These are phyloP conservation scores for Plasmodium knowlesi DNA, from an alignment of 169 alveolate genomes.

Conservation along the genomic window DNA sequence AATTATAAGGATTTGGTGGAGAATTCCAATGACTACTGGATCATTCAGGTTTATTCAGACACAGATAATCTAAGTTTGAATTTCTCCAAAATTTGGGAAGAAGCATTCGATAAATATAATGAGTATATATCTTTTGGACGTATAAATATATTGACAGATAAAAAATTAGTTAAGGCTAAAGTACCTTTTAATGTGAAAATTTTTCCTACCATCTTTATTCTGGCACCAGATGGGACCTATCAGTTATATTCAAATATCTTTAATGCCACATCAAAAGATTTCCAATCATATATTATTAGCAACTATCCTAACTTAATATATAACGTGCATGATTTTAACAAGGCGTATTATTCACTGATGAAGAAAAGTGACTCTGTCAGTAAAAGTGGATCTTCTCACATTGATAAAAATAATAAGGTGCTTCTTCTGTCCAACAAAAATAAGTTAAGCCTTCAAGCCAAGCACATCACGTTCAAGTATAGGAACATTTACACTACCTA, in stretches of 20 bases:
- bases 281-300: conserved; percentile 59
- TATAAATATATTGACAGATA: conserved; percentile 76
- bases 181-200: conserved; percentile 79
- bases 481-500: conserved; percentile 28
- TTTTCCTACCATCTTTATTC: conserved; percentile 78
- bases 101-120: conserved; percentile 77
- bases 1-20: conserved; percentile 73
- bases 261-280: conserved; percentile 76
- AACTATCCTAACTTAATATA: conserved; percentile 67
- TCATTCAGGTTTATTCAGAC: conserved; percentile 80
- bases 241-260: conserved; percentile 77
- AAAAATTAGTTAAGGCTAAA: conserved; percentile 65
- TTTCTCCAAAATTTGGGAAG: conserved; percentile 82
- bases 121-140: conserved; percentile 78
- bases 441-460: conserved; percentile 29
- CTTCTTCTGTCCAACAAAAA: conserved; percentile 30
- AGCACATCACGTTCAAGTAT: conserved; percentile 33
- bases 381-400: not conserved
- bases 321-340: not conserved
- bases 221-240: conserved; percentile 77
- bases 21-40: conserved; percentile 76
- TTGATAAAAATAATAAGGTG: conserved; percentile 41
- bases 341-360: not conserved
- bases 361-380: not conserved
- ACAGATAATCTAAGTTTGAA: conserved; percentile 78